phyloP scores from a whole-genome alignment of 73 alveolate genomes.

The Paramecium octaurelia region DNA sequence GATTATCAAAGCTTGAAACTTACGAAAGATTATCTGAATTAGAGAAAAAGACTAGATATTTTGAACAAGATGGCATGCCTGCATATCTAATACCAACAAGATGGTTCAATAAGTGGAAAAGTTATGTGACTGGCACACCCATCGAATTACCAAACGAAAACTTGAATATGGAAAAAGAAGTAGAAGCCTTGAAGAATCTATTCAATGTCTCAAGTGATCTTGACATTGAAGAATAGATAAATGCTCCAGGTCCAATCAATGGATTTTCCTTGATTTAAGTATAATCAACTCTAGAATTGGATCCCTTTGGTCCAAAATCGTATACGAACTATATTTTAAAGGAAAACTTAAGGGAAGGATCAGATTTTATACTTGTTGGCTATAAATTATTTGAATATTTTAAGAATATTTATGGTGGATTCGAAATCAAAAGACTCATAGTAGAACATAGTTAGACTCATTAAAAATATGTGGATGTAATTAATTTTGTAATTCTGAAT shows the following conservation, averaged over 20 bases:
- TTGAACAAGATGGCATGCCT: slow-evolving; percentile 19
- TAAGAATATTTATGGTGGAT: slow-evolving; percentile 55
- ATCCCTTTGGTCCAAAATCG: neutral
- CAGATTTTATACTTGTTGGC: slow-evolving; percentile 37
- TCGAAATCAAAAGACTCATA: slow-evolving; percentile 38
- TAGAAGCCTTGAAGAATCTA: neutral
- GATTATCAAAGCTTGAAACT: neutral
- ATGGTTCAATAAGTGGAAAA: slow-evolving; percentile 61
- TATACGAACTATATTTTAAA: slow-evolving; percentile 47
- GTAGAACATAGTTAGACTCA: neutral
- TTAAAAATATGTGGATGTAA: slow-evolving; percentile 65
- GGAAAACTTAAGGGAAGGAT: slow-evolving; percentile 38
- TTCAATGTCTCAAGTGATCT: slow-evolving; percentile 16
- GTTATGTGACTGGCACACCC: neutral
- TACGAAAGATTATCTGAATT: neutral
- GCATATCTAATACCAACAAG: slow-evolving; percentile 50
- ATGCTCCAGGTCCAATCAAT: slow-evolving; percentile 58
- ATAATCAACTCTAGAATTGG: neutral
- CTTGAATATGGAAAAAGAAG: neutral
- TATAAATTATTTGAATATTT: slow-evolving; percentile 22
- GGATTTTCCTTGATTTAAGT: neutral
- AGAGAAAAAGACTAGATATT: neutral
- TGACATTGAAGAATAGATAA: slow-evolving; percentile 9
- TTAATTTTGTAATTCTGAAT: neutral
- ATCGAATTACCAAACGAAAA: neutral